Conservation (phyloP, 441 rosid genomes). For the Adansonia rubrostipa region DNA sequence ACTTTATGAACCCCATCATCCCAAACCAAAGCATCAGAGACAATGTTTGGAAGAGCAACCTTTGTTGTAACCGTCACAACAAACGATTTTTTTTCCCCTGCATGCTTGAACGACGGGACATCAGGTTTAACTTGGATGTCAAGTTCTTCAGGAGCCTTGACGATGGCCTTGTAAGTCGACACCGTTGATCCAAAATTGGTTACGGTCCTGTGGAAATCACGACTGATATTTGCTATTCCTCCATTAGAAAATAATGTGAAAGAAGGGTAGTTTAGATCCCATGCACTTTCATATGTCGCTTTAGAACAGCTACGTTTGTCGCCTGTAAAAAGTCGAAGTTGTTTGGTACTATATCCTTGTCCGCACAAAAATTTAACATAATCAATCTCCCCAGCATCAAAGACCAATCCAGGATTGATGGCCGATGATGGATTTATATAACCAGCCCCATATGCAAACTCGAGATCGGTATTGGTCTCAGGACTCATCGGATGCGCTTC, state of each 20-base stretch:
- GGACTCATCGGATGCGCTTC: constrained; percentile 52
- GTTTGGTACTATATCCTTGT: constrained; percentile 46
- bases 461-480: constrained; percentile 35
- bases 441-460: constrained; percentile 68
- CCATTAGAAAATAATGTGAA: constrained; percentile 36
- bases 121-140: constrained; percentile 39
- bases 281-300: constrained; percentile 39
- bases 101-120: constrained; percentile 34
- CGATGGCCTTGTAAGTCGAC: constrained; percentile 42
- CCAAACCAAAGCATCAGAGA: constrained; percentile 34
- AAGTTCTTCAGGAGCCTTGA: constrained; percentile 31
- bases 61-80: constrained; percentile 27
- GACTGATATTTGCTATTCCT: neutral
- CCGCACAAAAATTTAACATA: constrained; percentile 59
- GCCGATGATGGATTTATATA: constrained; percentile 51
- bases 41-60: neutral
- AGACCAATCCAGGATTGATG: constrained; percentile 57
- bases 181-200: constrained; percentile 52
- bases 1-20: constrained; percentile 42
- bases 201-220: constrained; percentile 44
- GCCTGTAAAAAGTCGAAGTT: constrained; percentile 42
- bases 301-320: constrained; percentile 40
- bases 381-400: constrained; percentile 54
- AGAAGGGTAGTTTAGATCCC: constrained; percentile 70
- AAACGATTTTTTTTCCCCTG: constrained; percentile 45